Conservation (phyloP, 2,329 filamentous ascomycete species). For the Xylariaceae sp. region DNA sequence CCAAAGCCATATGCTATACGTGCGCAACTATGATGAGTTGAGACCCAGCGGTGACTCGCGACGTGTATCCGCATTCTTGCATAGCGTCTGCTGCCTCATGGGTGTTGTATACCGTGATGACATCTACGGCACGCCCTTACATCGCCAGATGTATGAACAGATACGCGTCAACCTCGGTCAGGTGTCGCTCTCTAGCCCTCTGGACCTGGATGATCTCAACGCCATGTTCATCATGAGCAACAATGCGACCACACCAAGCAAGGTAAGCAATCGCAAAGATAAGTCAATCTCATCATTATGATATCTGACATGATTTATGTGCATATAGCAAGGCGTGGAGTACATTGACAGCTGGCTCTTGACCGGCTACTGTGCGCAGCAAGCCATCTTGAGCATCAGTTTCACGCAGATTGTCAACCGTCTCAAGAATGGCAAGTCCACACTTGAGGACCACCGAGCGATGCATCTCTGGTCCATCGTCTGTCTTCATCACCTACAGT, state of each 20-base stretch:
- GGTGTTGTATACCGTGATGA: constrained; percentile 34
- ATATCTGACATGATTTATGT: no score
- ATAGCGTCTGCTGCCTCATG: constrained; percentile 38
- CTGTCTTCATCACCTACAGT: constrained; percentile 36
- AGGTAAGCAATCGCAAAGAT: constrained; percentile 19
- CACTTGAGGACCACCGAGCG: constrained; percentile 32
- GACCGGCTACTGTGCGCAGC: constrained; percentile 39
- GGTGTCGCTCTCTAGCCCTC: constrained; percentile 36
- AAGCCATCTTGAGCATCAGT: constrained; percentile 40
- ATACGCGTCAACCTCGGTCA: constrained; percentile 36
- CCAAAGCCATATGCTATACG: constrained; percentile 29
- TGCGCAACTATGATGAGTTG: constrained; percentile 26
- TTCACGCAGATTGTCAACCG: constrained; percentile 38
- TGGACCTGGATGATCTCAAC: constrained; percentile 38
- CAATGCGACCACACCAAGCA: constrained; percentile 30
- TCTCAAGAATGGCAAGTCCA: constrained; percentile 31
- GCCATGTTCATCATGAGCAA: constrained; percentile 38
- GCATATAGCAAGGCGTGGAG: constrained; percentile 34
- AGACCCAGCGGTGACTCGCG: constrained; percentile 32
- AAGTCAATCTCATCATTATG: not conserved
- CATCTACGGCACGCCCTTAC: constrained; percentile 28
- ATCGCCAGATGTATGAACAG: constrained; percentile 38
- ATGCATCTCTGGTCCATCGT: constrained; percentile 36
- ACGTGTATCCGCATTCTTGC: constrained; percentile 36
- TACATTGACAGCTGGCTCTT: constrained; percentile 41